A percentile compares a stretch with the other conserved stretches of the same genome.
Evolutionary conservation across 768 basidiomycete genomes (phyloP).

Genomic region (Galerina sulciceps): DNA sequence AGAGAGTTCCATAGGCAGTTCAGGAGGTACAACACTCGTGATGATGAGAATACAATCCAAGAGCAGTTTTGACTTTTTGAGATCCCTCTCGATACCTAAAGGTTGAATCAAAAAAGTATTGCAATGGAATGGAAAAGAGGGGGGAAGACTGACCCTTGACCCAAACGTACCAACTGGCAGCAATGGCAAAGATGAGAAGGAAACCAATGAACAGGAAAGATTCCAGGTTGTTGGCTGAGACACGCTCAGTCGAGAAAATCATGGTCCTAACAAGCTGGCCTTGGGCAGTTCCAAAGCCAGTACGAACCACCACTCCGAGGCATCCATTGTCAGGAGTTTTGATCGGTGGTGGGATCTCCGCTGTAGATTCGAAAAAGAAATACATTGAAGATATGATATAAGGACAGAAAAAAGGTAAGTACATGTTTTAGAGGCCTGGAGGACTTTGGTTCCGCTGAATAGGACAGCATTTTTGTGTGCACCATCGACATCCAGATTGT

Average conservation of each 20-base stretch:
- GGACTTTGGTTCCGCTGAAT: constrained; percentile 96
- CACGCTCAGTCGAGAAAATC: constrained; percentile 97
- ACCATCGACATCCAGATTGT: constrained; percentile 84
- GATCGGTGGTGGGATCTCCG: constrained; percentile 45
- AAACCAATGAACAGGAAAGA: constrained; percentile 98
- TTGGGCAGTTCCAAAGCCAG: constrained; percentile 97
- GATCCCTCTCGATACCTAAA: constrained; percentile 84
- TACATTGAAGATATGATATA: neutral
- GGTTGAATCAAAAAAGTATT: neutral
- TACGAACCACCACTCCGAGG: constrained; percentile 89
- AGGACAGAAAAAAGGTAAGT: constrained; percentile 13
- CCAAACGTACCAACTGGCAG: constrained; percentile 99
- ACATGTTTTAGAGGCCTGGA: constrained; percentile 76
- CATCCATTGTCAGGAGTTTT: constrained; percentile 91
- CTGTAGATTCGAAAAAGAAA: constrained; percentile 19
- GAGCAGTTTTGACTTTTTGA: constrained; percentile 94
- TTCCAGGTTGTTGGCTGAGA: constrained; percentile 95
- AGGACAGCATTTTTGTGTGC: constrained; percentile 86
- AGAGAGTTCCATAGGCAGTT: constrained; percentile 96
- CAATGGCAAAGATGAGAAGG: constrained; percentile 95
- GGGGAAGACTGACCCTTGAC: constrained; percentile 67
- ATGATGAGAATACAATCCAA: constrained; percentile 96
- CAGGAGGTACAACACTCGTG: constrained; percentile 97
- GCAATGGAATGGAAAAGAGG: neutral
- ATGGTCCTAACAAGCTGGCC: constrained; percentile 97